Conservation (phyloP, 2,329 filamentous ascomycete genomes). For the Xylaria sp. region DNA sequence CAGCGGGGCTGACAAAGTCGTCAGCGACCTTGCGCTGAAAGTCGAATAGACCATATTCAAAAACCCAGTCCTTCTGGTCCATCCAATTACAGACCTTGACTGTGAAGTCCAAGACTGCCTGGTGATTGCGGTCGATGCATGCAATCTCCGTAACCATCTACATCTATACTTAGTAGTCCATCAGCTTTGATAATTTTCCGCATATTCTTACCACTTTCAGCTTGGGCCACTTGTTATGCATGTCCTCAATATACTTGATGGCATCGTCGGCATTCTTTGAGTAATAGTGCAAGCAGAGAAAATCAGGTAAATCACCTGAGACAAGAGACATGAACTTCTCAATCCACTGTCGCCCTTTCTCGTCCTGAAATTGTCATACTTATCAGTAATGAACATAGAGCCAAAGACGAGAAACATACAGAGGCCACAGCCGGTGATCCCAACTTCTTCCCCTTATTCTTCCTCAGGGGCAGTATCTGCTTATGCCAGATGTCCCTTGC, state of each 20-base stretch:
- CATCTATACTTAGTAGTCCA: constrained; percentile 14
- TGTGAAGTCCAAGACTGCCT: constrained; percentile 55
- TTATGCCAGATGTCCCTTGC: constrained; percentile 55
- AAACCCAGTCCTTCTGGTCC: constrained; percentile 55
- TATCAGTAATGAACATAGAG: neutral
- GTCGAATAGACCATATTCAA: constrained; percentile 59
- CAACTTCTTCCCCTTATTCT: constrained; percentile 45
- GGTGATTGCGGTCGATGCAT: constrained; percentile 53
- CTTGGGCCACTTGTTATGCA: constrained; percentile 52
- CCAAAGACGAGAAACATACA: constrained; percentile 28
- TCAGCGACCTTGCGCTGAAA: constrained; percentile 57
- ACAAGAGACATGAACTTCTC: constrained; percentile 55
- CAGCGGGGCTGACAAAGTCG: constrained; percentile 58
- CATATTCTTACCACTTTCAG: constrained; percentile 41
- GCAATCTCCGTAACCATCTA: constrained; percentile 59
- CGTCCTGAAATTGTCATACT: constrained; percentile 39
- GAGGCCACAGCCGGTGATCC: constrained; percentile 50
- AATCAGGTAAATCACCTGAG: constrained; percentile 53
- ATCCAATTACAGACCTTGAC: constrained; percentile 56
- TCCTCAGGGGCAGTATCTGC: constrained; percentile 52
- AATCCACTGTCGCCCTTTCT: constrained; percentile 52
- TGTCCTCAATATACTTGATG: constrained; percentile 54
- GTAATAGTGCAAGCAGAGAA: constrained; percentile 59
- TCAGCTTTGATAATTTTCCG: constrained; percentile 24
- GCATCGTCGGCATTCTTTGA: constrained; percentile 51